Evolutionary conservation across 331 rosid genomes (phyloP).

Genomic region (Pyrus hybrid): DNA sequence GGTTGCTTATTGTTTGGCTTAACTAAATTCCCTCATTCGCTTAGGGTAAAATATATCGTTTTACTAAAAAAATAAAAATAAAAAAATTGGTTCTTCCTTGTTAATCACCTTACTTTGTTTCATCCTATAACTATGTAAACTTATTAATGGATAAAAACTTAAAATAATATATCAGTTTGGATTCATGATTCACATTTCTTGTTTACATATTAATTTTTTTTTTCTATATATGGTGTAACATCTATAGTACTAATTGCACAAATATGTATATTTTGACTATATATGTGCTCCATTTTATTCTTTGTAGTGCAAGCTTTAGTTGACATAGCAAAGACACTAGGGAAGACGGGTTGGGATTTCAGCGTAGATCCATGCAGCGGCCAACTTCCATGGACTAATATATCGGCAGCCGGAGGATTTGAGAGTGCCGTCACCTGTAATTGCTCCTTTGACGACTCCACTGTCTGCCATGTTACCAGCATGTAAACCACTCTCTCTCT

Average conservation of each 20-base stretch:
- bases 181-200: background rate
- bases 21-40: too few relatives aligned
- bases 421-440: constrained; percentile 31
- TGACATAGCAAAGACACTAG: constrained; percentile 36
- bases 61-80: too few relatives aligned
- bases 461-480: constrained; percentile 42
- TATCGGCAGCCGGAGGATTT: fast-evolving
- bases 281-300: background rate
- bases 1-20: fast-evolving
- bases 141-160: too few relatives aligned
- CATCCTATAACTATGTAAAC: background rate
- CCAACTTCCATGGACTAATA: constrained; percentile 18
- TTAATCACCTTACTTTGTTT: background rate
- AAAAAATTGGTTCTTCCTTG: too few relatives aligned
- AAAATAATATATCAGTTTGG: background rate
- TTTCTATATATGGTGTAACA: background rate
- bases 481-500: constrained; percentile 27
- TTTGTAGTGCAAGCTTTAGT: constrained; percentile 31
- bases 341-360: constrained; percentile 48
- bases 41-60: too few relatives aligned
- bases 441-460: constrained; percentile 12
- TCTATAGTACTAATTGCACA: background rate
- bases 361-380: constrained; percentile 49
- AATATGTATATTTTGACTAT: background rate
- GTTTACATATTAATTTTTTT: too few relatives aligned